These are phyloP conservation scores for Casaregolazyma lundiana DNA, from an alignment of 1,139 yeast species.

Conservation along the genomic window DNA sequence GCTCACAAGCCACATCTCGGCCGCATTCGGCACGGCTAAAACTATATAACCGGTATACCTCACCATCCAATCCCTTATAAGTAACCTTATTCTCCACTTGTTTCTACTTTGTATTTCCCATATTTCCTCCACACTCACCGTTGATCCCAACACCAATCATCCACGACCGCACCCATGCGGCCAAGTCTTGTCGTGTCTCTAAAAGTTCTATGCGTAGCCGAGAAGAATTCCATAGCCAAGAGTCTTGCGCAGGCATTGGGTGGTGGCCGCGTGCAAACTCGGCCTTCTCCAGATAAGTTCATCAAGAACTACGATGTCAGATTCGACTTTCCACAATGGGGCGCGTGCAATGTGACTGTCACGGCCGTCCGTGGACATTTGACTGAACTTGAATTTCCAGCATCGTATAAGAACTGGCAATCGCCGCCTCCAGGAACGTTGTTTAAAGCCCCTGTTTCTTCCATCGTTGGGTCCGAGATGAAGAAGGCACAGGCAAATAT, in stretches of 20 bases:
- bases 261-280: slow-evolving; percentile 53
- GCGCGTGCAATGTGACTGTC: slow-evolving; percentile 77
- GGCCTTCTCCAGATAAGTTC: slow-evolving; percentile 42
- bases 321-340: slow-evolving; percentile 57
- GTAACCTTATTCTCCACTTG: too few species aligned
- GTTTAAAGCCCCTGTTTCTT: slow-evolving; percentile 62
- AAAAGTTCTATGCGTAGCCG: slow-evolving; percentile 92
- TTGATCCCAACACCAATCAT: slow-evolving; percentile 1
- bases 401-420: slow-evolving; percentile 54
- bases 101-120: too few species aligned
- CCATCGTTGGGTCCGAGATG: slow-evolving; percentile 37
- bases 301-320: slow-evolving; percentile 77
- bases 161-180: slow-evolving; percentile 1
- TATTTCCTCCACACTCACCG: too few species aligned
- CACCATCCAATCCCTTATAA: too few species aligned
- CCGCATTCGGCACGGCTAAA: too few species aligned
- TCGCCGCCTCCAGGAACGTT: slow-evolving; percentile 60
- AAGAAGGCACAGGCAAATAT: slow-evolving; percentile 66
- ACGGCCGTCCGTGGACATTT: slow-evolving; percentile 91
- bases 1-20: too few species aligned
- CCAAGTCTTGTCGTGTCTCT: slow-evolving; percentile 31
- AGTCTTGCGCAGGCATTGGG: slow-evolving; percentile 72
- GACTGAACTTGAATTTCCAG: slow-evolving; percentile 60
- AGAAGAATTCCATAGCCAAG: slow-evolving; percentile 91
- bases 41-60: too few species aligned